Evolutionary conservation across 805 yeast genomes (phyloP).

Genomic region (Spathaspora gorwiae): DNA sequence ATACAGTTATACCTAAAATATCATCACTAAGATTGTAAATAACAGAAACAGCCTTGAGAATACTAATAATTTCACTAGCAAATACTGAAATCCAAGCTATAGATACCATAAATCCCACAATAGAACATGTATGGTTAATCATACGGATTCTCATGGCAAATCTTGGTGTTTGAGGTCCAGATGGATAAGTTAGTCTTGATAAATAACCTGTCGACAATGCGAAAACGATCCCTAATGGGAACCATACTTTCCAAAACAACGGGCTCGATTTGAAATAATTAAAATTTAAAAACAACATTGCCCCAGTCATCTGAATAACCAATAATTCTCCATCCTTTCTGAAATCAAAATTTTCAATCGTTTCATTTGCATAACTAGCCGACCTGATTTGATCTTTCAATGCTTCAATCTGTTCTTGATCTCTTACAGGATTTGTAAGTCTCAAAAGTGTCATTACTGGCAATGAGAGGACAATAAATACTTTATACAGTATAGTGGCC

Average conservation of each 20-base stretch:
- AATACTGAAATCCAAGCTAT: slow-evolving; percentile 64
- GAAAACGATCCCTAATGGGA: slow-evolving; percentile 10
- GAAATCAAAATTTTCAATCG: slow-evolving; percentile 8
- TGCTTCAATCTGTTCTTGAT: slow-evolving; percentile 10
- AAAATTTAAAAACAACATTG: slow-evolving; percentile 20
- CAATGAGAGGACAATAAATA: slow-evolving; percentile 11
- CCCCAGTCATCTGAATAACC: slow-evolving; percentile 24
- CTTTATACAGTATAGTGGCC: slow-evolving; percentile 7
- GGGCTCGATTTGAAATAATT: slow-evolving; percentile 4
- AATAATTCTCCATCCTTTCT: slow-evolving; percentile 17
- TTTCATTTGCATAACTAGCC: no score
- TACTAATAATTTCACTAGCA: slow-evolving; percentile 65
- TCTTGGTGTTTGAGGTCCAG: neutral
- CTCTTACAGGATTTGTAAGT: slow-evolving; percentile 31
- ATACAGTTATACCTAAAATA: slow-evolving; percentile 77
- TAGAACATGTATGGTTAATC: slow-evolving; percentile 25
- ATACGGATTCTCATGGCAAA: slow-evolving; percentile 3
- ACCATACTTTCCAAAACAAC: slow-evolving; percentile 8
- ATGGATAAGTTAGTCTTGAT: slow-evolving; percentile 5
- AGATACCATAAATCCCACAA: slow-evolving; percentile 62
- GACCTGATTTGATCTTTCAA: slow-evolving; percentile 3
- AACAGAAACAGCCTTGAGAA: slow-evolving; percentile 57
- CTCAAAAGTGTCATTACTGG: slow-evolving; percentile 25
- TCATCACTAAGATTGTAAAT: slow-evolving; percentile 66
- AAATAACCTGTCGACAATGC: slow-evolving; percentile 5